These are phyloP conservation scores for Xylariales sp. DNA, from an alignment of 2,329 filamentous ascomycete species.

Conservation along the genomic window DNA sequence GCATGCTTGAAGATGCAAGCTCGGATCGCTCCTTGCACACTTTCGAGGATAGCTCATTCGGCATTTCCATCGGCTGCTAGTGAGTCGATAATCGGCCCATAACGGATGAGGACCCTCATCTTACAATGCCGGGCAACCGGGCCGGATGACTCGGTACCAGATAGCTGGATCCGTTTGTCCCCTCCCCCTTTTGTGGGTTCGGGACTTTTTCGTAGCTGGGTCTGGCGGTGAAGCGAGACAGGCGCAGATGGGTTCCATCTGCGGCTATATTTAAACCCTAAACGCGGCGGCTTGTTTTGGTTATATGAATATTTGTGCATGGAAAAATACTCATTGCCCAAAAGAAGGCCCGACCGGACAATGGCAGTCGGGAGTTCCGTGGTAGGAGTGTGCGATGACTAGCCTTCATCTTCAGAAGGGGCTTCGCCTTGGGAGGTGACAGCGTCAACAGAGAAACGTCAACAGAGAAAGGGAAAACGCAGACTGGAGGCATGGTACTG, in stretches of 20 bases:
- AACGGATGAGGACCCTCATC: too few relatives aligned
- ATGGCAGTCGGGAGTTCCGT: background rate
- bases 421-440: too few relatives aligned
- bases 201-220: background rate
- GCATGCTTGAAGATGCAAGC: too few relatives aligned
- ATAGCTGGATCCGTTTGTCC: background rate
- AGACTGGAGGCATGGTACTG: too few relatives aligned
- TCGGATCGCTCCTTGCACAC: too few relatives aligned
- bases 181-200: background rate
- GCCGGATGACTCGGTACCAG: too few relatives aligned
- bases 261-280: slow-evolving; percentile 8
- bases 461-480: too few relatives aligned
- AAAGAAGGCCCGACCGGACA: background rate
- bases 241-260: background rate
- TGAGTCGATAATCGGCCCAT: too few relatives aligned
- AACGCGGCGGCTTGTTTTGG: background rate
- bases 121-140: too few relatives aligned
- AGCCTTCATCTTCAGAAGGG: too few relatives aligned
- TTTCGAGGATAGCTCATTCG: too few relatives aligned
- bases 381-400: background rate
- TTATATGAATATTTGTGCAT: background rate
- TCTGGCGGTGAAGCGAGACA: slow-evolving; percentile 2
- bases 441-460: background rate
- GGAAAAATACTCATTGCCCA: background rate
- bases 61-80: too few relatives aligned